phyloP scores from a whole-genome alignment of 1,139 yeast species.

The Pichia sp. region DNA sequence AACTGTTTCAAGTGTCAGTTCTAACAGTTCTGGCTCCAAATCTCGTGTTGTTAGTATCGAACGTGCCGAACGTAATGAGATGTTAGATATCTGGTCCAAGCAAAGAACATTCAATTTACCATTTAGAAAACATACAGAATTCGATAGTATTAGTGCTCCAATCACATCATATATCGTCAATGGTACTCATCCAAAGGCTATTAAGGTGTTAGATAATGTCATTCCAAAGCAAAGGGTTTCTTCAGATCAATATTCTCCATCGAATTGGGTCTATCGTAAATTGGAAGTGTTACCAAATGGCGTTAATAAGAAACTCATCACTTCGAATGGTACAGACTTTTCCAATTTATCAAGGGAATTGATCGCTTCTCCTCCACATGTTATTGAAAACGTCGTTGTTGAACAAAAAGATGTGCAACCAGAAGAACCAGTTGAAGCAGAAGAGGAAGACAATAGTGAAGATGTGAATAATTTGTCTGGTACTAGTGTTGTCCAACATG shows the following conservation, averaged over 20 bases:
- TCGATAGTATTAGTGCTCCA: constrained; percentile 31
- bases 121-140: constrained; percentile 22
- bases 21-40: constrained; percentile 10
- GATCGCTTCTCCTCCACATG: not conserved
- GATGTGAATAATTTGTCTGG: constrained; percentile 1
- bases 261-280: constrained; percentile 13
- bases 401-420: no score
- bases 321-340: not conserved
- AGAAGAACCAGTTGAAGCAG: not conserved
- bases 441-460: not conserved
- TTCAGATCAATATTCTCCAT: constrained; percentile 13
- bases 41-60: constrained; percentile 25
- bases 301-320: constrained; percentile 1
- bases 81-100: constrained; percentile 33
- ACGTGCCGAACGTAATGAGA: constrained; percentile 28
- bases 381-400: no score
- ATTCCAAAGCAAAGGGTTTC: constrained; percentile 5
- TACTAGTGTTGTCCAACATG: not conserved
- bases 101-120: constrained; percentile 27
- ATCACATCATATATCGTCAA: constrained; percentile 20
- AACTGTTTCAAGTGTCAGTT: constrained; percentile 9
- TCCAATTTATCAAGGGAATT: not conserved
- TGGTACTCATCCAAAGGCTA: constrained; percentile 22
- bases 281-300: constrained; percentile 20
- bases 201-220: constrained; percentile 21